A percentile compares a stretch with the other conserved stretches of the same genome.
phyloP scores from a whole-genome alignment of 768 basidiomycete species.

The Hygrocybe punicea region DNA sequence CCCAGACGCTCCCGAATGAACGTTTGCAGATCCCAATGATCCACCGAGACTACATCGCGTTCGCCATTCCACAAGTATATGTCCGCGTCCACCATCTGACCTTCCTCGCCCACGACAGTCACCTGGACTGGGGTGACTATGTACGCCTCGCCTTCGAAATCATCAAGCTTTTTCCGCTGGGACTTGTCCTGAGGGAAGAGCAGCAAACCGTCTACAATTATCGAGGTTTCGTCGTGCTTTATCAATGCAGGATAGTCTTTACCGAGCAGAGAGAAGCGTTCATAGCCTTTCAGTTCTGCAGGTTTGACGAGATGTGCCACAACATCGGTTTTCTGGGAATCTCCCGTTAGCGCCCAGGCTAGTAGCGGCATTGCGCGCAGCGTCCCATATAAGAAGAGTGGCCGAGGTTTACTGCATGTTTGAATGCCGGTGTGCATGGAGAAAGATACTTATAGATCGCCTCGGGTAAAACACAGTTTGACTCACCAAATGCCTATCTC shows the following conservation, averaged over 20 bases:
- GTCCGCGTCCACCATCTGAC: constrained; percentile 14
- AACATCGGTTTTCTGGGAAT: constrained; percentile 14
- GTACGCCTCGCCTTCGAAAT: constrained; percentile 24
- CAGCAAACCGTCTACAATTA: constrained; percentile 21
- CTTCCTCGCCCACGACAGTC: constrained; percentile 7
- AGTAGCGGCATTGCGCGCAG: constrained; percentile 20
- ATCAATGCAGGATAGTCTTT: constrained; percentile 15
- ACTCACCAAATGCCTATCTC: no score
- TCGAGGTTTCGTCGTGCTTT: constrained; percentile 13
- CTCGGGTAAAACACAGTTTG: no score
- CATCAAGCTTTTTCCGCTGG: constrained; percentile 21
- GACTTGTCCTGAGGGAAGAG: constrained; percentile 18
- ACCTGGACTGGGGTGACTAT: constrained; percentile 10
- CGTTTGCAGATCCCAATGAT: constrained; percentile 16
- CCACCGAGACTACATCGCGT: constrained; percentile 10
- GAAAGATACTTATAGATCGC: no score
- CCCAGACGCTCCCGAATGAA: constrained; percentile 19
- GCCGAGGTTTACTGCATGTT: constrained; percentile 9
- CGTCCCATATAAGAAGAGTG: constrained; percentile 17
- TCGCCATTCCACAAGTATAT: constrained; percentile 16
- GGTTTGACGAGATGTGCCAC: constrained; percentile 12
- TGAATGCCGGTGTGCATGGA: constrained; percentile 4
- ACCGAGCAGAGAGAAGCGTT: constrained; percentile 11
- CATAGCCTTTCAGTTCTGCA: constrained; percentile 13
- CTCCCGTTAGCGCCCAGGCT: constrained; percentile 19